These are phyloP conservation scores for Skeletonema marinoi DNA, from an alignment of 108 stramenopile species.

Conservation along the genomic window DNA sequence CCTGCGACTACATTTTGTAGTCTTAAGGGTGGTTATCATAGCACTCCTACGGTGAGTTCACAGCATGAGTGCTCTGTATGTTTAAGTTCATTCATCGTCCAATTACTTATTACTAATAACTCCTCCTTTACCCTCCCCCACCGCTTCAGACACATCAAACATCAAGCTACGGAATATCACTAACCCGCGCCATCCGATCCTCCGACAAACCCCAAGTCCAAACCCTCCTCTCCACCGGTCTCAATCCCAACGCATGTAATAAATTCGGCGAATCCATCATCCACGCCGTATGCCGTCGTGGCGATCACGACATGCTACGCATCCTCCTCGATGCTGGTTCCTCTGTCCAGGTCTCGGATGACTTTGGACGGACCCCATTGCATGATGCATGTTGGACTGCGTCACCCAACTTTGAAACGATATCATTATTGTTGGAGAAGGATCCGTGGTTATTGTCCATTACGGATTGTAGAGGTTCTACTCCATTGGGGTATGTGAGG, in stretches of 20 bases:
- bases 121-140: background rate
- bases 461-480: conserved; percentile 50
- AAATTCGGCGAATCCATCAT: conserved; percentile 85
- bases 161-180: conserved; percentile 74
- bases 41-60: conserved; percentile 56
- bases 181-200: conserved; percentile 78
- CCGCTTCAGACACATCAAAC: conserved; percentile 60
- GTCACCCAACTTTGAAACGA: conserved; percentile 54
- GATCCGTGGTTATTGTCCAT: conserved; percentile 50
- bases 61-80: background rate
- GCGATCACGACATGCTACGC: conserved; percentile 51
- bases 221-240: conserved; percentile 62
- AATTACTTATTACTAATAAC: background rate
- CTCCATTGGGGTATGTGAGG: conserved; percentile 65
- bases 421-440: conserved; percentile 54
- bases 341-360: conserved; percentile 71
- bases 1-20: conserved; percentile 50
- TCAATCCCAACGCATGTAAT: conserved; percentile 89
- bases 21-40: conserved; percentile 71
- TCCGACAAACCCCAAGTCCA: conserved; percentile 53
- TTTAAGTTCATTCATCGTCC: background rate
- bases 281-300: conserved; percentile 80
- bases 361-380: conserved; percentile 80
- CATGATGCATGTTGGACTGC: conserved; percentile 91
- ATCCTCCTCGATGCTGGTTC: conserved; percentile 60